These are phyloP conservation scores for Sporothrix luriei DNA, from an alignment of 2,329 filamentous ascomycete genomes.

Conservation along the genomic window DNA sequence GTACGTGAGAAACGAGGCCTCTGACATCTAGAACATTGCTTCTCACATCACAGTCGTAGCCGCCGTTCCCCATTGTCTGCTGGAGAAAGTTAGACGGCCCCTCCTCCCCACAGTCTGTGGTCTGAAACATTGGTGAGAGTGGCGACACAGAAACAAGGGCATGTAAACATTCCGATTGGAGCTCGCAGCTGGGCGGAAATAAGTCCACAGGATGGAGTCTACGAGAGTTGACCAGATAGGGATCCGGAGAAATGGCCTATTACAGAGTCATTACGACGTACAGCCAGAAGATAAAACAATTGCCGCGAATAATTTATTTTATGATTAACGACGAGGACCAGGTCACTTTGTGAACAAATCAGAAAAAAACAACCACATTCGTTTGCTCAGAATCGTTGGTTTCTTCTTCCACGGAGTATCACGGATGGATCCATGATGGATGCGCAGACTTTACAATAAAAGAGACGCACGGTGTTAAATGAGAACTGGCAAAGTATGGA, in stretches of 20 bases:
- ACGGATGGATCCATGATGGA: no score
- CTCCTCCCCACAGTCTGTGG: neutral
- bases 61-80: neutral
- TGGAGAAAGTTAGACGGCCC: neutral
- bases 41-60: neutral
- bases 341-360: neutral
- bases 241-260: no score
- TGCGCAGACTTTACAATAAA: no score
- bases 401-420: neutral
- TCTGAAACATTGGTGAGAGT: neutral
- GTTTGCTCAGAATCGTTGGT: neutral
- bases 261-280: no score
- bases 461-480: no score
- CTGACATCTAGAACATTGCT: neutral
- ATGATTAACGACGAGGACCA: neutral
- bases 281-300: neutral
- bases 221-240: no score
- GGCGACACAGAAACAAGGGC: neutral
- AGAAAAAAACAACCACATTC: neutral
- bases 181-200: neutral
- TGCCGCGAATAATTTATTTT: neutral
- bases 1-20: neutral
- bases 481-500: no score
- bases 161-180: slow-evolving; percentile 15
- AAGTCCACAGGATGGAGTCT: no score